phyloP scores from a whole-genome alignment of 2,329 filamentous ascomycete genomes.

The Ascochyta lentis region DNA sequence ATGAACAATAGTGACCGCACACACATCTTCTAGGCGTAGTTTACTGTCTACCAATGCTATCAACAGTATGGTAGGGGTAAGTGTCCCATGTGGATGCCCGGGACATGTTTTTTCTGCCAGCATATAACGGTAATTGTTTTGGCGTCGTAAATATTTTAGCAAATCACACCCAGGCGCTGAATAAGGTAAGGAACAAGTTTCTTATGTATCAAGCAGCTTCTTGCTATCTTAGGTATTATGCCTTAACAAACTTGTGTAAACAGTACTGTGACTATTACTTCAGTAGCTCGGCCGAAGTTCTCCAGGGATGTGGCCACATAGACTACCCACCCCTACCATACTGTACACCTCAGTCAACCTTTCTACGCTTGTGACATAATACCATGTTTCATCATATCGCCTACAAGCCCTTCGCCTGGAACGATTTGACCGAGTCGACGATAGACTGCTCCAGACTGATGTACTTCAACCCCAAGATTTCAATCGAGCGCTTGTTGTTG shows the following conservation, averaged over 20 bases:
- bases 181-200: too few species aligned
- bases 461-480: slow-evolving; percentile 67
- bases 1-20: not conserved
- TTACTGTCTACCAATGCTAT: slow-evolving; percentile 19
- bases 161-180: too few species aligned
- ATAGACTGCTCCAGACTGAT: slow-evolving; percentile 65
- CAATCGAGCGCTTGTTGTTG: slow-evolving; percentile 62
- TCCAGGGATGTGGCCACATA: too few species aligned
- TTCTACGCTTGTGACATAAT: not conserved
- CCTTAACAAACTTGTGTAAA: too few species aligned
- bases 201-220: too few species aligned
- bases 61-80: not conserved
- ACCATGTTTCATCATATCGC: not conserved
- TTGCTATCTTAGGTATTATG: too few species aligned
- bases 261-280: not conserved
- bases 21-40: slow-evolving; percentile 16
- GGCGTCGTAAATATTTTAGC: too few species aligned
- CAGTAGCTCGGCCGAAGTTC: too few species aligned
- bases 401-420: slow-evolving; percentile 62
- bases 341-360: not conserved
- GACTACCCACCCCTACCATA: too few species aligned
- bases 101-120: too few species aligned
- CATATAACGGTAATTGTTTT: too few species aligned
- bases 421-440: slow-evolving; percentile 67
- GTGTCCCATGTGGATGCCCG: too few species aligned